Base-by-base conservation (phyloP, 2,329 filamentous ascomycete genomes). In the Ceratocystis eucalypticola region DNA sequence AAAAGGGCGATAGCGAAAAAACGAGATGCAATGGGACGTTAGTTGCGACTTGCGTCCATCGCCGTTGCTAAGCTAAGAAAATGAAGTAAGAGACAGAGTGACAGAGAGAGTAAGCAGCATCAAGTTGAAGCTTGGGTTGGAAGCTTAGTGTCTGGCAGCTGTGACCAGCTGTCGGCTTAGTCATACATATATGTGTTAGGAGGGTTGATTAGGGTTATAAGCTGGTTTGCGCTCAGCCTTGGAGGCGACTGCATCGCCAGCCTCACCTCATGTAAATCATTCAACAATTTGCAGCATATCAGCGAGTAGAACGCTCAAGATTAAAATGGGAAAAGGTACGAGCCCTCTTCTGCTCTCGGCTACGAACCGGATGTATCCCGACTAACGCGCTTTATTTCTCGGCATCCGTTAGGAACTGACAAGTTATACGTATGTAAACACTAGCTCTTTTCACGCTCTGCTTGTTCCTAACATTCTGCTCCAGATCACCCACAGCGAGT, bases 401-500 rank as follows among this genome's bases (percentile, higher is more conserved):
- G 22, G 8, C 22, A 22, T 28, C 28, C 48, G n/a, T 17, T 50
- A 70, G 77, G 77, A 70, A 79, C 77, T 10, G 77, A 79, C 70
- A 79, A 79, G 68, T 74, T 79, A 69, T 79, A 78, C 67, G 76
- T 77, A 72, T 69, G 74, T 63, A 33, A 55, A 20, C 7, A 20
- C 48, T 22, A 5, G 20, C 3, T 20, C 25, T 53, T 25, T 25
- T 1, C 55, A 10, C 3, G 20, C 25, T 22, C 55, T 37, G 28
- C 55, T 10, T 37, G n/a, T 22, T 37, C 22, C 37, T 45, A 25
- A 28, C 28, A 45, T 8, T 15, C 12, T 4, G 12, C 12, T 44
- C 33, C 66, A 79, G 75, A 99, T 99, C 73, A 99, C 94, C 66
- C 95, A 99, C 78, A 95, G 90, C 50, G 94, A 99, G 80, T 99